phyloP scores from a whole-genome alignment of 2,329 filamentous ascomycete genomes.

The Pochonia chlamydosporia region DNA sequence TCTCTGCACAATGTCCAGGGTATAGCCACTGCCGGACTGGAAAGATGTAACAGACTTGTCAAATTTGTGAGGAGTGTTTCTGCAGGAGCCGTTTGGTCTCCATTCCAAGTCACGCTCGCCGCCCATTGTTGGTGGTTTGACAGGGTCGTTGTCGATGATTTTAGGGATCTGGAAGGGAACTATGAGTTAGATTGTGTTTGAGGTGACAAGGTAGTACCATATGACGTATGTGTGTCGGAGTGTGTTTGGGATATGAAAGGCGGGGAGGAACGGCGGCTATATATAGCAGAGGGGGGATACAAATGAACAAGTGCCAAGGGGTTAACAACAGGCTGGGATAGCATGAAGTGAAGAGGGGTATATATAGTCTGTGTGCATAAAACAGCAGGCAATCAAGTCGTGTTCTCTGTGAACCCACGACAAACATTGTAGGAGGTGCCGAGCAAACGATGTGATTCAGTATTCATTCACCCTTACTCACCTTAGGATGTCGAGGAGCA shows the following conservation, averaged over 20 bases:
- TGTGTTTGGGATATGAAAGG: too few relatives aligned
- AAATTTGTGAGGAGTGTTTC: constrained; percentile 16
- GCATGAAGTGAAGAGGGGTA: too few relatives aligned
- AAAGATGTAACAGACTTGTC: constrained; percentile 16
- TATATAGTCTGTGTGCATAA: too few relatives aligned
- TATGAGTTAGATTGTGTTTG: not conserved
- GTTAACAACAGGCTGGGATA: too few relatives aligned
- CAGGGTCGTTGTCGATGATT: constrained; percentile 17
- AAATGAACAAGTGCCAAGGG: not conserved
- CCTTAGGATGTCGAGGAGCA: constrained; percentile 19
- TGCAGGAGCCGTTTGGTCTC: constrained; percentile 20
- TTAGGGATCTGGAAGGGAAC: constrained; percentile 11
- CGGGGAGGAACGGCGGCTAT: not conserved
- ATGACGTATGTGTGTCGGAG: too few relatives aligned
- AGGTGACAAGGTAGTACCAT: too few relatives aligned
- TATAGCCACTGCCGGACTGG: constrained; percentile 27
- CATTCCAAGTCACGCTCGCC: constrained; percentile 18
- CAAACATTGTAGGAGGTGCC: too few relatives aligned
- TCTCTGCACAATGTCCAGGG: constrained; percentile 35
- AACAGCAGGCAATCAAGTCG: too few relatives aligned
- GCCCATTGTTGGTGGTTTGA: constrained; percentile 16
- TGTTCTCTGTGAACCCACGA: too few relatives aligned
- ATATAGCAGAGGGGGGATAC: too few relatives aligned
- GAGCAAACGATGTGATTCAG: too few relatives aligned
- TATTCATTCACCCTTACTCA: too few relatives aligned